These are phyloP conservation scores for Cytospora piceae DNA, from an alignment of 2,329 filamentous ascomycete genomes.

Conservation along the genomic window DNA sequence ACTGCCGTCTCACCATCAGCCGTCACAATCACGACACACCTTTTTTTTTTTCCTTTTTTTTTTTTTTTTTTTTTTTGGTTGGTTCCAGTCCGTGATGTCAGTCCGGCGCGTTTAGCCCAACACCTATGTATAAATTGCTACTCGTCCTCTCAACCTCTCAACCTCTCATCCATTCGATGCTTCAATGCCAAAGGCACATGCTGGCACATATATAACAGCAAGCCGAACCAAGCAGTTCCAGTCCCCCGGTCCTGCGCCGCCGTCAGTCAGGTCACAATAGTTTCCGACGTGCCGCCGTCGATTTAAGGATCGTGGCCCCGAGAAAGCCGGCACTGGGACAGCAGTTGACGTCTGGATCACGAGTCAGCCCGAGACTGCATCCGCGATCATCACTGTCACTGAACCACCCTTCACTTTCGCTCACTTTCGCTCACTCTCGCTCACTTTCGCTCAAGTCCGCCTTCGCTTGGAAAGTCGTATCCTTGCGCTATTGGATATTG, in stretches of 20 bases:
- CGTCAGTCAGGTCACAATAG: neutral
- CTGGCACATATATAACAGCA: neutral
- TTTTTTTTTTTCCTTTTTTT: neutral
- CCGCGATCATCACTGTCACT: neutral
- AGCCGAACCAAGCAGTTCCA: no score
- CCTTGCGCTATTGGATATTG: neutral
- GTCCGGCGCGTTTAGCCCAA: neutral
- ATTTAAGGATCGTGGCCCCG: neutral
- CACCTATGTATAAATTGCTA: neutral
- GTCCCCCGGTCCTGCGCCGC: neutral
- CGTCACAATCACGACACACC: constrained; percentile 23
- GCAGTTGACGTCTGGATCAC: neutral
- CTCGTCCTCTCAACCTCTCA: neutral
- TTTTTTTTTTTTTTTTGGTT: neutral
- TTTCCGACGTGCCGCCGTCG: neutral
- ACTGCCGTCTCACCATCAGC: constrained; percentile 14
- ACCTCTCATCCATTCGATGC: neutral
- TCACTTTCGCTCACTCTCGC: no score
- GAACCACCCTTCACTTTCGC: no score
- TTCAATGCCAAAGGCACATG: no score
- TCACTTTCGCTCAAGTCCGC: no score
- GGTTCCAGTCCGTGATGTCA: neutral
- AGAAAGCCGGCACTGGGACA: neutral
- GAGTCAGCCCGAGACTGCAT: constrained; percentile 1
- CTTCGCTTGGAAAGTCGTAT: neutral